Base-by-base conservation (phyloP, 2,329 filamentous ascomycete species). In the Penicillium oxalicum region DNA sequence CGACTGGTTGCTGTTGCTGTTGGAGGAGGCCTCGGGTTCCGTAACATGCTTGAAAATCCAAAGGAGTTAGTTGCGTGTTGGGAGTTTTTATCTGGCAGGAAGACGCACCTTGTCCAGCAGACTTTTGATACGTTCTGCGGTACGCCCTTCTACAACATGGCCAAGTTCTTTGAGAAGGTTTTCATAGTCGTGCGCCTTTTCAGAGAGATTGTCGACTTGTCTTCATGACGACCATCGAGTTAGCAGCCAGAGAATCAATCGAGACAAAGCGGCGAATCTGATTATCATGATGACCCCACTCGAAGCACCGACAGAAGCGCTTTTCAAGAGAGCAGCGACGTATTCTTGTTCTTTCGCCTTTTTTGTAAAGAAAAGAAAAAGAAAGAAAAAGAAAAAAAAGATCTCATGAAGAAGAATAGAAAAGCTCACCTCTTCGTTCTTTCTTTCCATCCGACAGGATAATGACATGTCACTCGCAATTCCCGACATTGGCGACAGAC, bases 371-470 rank as follows among this genome's bases (percentile, higher is more conserved):
- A n/a, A n/a, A n/a, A n/a, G n/a, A n/a, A n/a, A n/a, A n/a, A n/a
- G n/a, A n/a, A n/a, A n/a, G n/a, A n/a, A n/a, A n/a, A n/a, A 18
- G 18, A 18, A 18, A 18, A 2, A 18, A 18, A 18, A 18, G 18
- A 18, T n/a, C 18, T 18, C 18, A 18, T 18, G 18, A 18, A 18
- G 2, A 4, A 38, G 8, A 9, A 28, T 13, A 27, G 2, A 34
- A 9, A 1, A 3, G 38, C 59, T 33, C 53, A 70, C 69, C 62
- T 70, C 52, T 66, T 70, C 12, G 63, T 67, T 40, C 58, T 59
- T 44, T 70, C 69, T 50, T 67, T 62, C 59, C 68, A 70, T 26
- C 67, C 67, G 48, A 65, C 65, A 2, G 66, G 67, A 44, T 70
- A 70, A 35, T 58, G 60, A 52, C 68, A 70, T 6, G 53, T 49